A percentile compares a stretch with the other conserved stretches of the same genome.
phyloP scores from a whole-genome alignment of 1,139 yeast genomes.

The Nadsonia commutata region DNA sequence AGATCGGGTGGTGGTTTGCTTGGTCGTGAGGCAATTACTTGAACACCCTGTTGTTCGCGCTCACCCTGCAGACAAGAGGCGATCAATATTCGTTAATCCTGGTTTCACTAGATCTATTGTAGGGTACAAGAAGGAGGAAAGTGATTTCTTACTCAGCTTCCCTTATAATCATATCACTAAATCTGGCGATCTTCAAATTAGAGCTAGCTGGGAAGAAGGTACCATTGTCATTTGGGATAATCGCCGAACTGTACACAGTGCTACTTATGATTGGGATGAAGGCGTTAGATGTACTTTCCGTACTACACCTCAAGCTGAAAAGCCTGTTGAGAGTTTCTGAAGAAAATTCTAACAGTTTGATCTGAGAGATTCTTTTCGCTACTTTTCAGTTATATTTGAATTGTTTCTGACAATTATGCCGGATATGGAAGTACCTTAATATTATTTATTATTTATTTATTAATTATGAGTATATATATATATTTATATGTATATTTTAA shows the following conservation, averaged over 20 bases:
- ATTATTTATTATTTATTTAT: too few relatives aligned
- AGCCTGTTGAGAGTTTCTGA: slow-evolving; percentile 8
- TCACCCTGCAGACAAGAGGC: slow-evolving; percentile 43
- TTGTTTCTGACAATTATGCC: neutral
- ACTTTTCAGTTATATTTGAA: too few relatives aligned
- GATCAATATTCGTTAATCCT: slow-evolving; percentile 37
- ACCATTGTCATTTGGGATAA: slow-evolving; percentile 56
- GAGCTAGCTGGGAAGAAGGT: slow-evolving; percentile 44
- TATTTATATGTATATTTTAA: too few relatives aligned
- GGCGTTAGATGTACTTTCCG: slow-evolving; percentile 19
- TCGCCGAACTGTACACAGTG: slow-evolving; percentile 49
- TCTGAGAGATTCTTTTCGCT: neutral
- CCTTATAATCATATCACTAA: slow-evolving; percentile 33
- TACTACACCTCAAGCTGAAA: slow-evolving; percentile 22
- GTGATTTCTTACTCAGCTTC: slow-evolving; percentile 35
- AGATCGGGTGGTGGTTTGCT: slow-evolving; percentile 32
- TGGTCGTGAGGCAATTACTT: slow-evolving; percentile 35
- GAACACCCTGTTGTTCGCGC: slow-evolving; percentile 43
- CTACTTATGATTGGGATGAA: slow-evolving; percentile 26
- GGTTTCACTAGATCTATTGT: slow-evolving; percentile 42
- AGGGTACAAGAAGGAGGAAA: slow-evolving; percentile 43
- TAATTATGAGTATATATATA: too few relatives aligned
- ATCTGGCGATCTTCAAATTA: slow-evolving; percentile 39
- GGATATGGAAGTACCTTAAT: neutral
- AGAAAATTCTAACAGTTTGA: too few relatives aligned